phyloP scores from a whole-genome alignment of 257 asterid genomes.

The Pogostemon cablin region DNA sequence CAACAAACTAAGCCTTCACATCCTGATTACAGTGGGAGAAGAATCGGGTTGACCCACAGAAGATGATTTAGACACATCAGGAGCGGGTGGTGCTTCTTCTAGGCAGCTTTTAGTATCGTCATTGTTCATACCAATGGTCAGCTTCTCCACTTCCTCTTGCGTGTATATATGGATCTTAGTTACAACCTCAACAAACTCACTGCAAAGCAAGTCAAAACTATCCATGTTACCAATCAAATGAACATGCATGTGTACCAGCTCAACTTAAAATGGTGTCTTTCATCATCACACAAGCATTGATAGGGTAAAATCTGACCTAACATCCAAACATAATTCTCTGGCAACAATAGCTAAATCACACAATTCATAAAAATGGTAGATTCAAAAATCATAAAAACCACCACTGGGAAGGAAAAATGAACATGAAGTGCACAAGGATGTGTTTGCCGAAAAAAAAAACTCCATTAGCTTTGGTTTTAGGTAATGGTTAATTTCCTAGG shows the following conservation, averaged over 20 bases:
- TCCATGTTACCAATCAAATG: conserved; percentile 4
- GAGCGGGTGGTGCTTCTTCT: conserved; percentile 72
- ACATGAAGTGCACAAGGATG: neutral
- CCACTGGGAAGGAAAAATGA: neutral
- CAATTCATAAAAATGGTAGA: too few species aligned
- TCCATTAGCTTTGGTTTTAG: neutral
- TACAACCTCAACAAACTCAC: conserved; percentile 85
- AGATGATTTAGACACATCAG: conserved; percentile 72
- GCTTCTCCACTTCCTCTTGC: conserved; percentile 87
- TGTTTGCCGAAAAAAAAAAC: neutral
- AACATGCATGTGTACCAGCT: neutral
- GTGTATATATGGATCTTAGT: conserved; percentile 88
- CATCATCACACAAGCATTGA: neutral
- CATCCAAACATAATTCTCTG: neutral
- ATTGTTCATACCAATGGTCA: conserved; percentile 69
- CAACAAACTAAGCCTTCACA: conserved; percentile 35
- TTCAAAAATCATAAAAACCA: neutral
- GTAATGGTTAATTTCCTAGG: neutral
- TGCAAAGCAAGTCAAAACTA: conserved; percentile 38
- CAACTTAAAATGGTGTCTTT: neutral
- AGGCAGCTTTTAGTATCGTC: conserved; percentile 93
- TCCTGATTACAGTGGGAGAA: conserved; percentile 51
- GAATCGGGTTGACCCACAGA: conserved; percentile 78
- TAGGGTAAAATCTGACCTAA: neutral
- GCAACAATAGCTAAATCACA: too few species aligned